Conservation (phyloP, 345 rosid genomes). For the Kandelia obovata region DNA sequence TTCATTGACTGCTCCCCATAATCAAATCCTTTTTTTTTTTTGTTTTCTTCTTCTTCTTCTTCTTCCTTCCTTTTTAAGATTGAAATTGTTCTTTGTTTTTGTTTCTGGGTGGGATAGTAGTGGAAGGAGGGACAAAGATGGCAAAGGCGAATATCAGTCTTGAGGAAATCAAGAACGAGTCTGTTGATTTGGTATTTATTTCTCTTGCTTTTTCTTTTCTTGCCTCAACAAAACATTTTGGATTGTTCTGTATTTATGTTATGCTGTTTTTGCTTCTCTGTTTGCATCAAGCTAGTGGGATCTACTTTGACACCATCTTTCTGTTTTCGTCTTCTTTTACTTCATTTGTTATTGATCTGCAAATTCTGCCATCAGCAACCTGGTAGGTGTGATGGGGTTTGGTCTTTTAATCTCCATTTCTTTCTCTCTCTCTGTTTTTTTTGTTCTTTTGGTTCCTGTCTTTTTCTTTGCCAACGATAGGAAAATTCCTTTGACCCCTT, state of each 20-base stretch:
- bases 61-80: neutral
- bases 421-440: neutral
- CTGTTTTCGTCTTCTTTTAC: too few species aligned
- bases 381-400: too few species aligned
- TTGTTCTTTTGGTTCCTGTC: too few species aligned
- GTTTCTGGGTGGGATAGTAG: neutral
- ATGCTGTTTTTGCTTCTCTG: neutral
- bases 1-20: neutral
- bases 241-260: neutral
- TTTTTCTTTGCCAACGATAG: too few species aligned
- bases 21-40: neutral
- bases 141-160: conserved; percentile 16
- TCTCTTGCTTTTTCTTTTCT: neutral
- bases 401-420: neutral
- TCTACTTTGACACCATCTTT: too few species aligned
- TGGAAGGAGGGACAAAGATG: neutral
- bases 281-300: too few species aligned
- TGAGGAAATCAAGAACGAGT: conserved; percentile 29
- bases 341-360: too few species aligned
- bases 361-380: too few species aligned
- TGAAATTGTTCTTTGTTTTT: neutral
- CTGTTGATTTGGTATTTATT: conserved; percentile 23
- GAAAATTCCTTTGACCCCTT: too few species aligned
- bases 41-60: neutral
- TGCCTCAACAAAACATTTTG: neutral